Percentiles rank a stretch among this genome's conserved stretches.
Evolutionary conservation across 192 early-diverging fungal species (phyloP).

Genomic region (Podila horticola): DNA sequence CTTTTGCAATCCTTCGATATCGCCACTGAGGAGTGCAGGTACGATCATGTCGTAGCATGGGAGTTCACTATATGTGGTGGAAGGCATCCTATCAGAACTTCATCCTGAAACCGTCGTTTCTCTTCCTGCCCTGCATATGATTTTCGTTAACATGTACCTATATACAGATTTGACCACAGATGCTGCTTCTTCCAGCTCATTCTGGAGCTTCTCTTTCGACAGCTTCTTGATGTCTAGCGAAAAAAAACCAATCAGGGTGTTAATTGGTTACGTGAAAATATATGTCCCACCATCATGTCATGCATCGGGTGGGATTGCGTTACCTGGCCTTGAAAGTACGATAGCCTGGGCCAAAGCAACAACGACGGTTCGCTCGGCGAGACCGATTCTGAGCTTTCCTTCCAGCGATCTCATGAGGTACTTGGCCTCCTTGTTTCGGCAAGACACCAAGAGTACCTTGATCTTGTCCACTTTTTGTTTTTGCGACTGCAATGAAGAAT

Average conservation of each 20-base stretch:
- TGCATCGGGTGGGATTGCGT: neutral
- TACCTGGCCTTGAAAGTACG: constrained; percentile 68
- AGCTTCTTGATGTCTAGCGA: constrained; percentile 47
- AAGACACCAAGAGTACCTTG: constrained; percentile 55
- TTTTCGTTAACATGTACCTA: constrained; percentile 18
- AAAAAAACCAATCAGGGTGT: neutral
- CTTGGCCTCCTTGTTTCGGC: constrained; percentile 55
- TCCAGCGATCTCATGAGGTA: constrained; percentile 75
- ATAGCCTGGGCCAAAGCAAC: constrained; percentile 88
- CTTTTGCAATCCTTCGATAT: constrained; percentile 71
- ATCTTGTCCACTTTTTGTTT: constrained; percentile 58
- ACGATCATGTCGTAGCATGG: constrained; percentile 95
- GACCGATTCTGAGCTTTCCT: constrained; percentile 95
- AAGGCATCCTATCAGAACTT: neutral
- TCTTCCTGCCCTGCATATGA: too few species aligned
- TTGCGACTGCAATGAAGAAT: constrained; percentile 25
- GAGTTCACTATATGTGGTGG: constrained; percentile 72
- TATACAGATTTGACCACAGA: constrained; percentile 66
- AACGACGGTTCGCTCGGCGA: constrained; percentile 94
- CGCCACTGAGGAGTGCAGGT: constrained; percentile 82
- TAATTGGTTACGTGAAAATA: neutral
- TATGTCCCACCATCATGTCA: neutral
- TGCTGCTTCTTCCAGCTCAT: constrained; percentile 57
- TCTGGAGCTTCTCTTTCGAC: constrained; percentile 37
- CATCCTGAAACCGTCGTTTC: neutral